phyloP scores from a whole-genome alignment of 768 basidiomycete genomes.

The Tephrocybe sp. region DNA sequence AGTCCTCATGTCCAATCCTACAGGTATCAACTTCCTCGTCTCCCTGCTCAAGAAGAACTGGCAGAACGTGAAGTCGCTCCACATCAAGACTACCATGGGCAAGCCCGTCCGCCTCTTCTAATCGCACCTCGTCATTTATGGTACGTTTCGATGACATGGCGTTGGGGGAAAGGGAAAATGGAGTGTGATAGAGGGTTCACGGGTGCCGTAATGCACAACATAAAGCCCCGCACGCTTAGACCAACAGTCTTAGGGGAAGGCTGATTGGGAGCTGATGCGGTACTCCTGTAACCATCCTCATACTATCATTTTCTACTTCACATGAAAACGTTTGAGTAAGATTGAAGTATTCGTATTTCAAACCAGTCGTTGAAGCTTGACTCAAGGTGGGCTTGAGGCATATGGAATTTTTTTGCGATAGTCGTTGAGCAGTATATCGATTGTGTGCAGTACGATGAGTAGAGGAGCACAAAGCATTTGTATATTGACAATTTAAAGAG shows the following conservation, averaged over 20 bases:
- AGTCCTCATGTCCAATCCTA: constrained; percentile 5
- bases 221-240: constrained; percentile 98
- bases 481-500: no score
- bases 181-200: constrained; percentile 19
- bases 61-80: constrained; percentile 98
- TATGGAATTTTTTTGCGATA: no score
- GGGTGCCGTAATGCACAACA: constrained; percentile 77
- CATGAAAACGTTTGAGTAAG: neutral
- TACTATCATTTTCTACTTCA: constrained; percentile 5
- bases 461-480: no score
- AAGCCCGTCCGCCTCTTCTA: constrained; percentile 95
- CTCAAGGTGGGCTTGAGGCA: no score
- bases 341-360: no score
- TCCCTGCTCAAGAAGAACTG: constrained; percentile 99
- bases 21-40: constrained; percentile 99
- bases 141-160: constrained; percentile 13
- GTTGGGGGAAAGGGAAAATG: constrained; percentile 13
- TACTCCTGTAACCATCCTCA: constrained; percentile 20
- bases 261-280: constrained; percentile 89
- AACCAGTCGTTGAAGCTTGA: no score
- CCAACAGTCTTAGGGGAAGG: constrained; percentile 80
- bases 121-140: constrained; percentile 18
- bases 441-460: no score
- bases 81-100: constrained; percentile 99
- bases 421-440: no score